Percentiles rank a stretch among this genome's conserved stretches.
Conservation (phyloP, 176 grass and related monocot genomes). For the Eleusine coracana region DNA sequence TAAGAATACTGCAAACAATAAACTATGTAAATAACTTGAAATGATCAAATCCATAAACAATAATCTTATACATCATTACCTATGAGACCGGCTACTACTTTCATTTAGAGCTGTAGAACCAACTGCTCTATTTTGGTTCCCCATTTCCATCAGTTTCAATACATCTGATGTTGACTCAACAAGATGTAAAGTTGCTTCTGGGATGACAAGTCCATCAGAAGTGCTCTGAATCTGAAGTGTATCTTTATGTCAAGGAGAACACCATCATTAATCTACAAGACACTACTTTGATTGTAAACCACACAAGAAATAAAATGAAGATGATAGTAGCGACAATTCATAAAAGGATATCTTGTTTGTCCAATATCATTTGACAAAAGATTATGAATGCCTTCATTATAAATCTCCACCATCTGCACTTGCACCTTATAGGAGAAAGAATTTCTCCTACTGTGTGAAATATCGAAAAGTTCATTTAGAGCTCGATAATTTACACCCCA, state of each 20-base stretch:
- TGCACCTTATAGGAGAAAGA: too few species aligned
- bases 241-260: conserved; percentile 39
- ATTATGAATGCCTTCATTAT: too few species aligned
- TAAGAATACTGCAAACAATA: conserved; percentile 68
- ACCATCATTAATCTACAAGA: not conserved
- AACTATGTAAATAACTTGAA: conserved; percentile 26
- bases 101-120: conserved; percentile 91
- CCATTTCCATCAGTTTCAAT: conserved; percentile 91
- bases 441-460: too few species aligned
- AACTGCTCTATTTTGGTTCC: conserved; percentile 81
- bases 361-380: too few species aligned
- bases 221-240: conserved; percentile 85
- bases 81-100: conserved; percentile 92
- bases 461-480: too few species aligned
- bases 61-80: conserved; percentile 43
- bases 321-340: not conserved
- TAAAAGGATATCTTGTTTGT: too few species aligned
- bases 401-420: too few species aligned
- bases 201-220: conserved; percentile 76
- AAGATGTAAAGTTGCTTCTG: conserved; percentile 72
- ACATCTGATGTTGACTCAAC: conserved; percentile 91
- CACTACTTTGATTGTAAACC: not conserved
- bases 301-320: not conserved
- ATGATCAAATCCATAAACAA: not conserved
- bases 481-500: too few species aligned